These are phyloP conservation scores for Coleophoma crateriformis DNA, from an alignment of 2,329 filamentous ascomycete species.

Conservation along the genomic window DNA sequence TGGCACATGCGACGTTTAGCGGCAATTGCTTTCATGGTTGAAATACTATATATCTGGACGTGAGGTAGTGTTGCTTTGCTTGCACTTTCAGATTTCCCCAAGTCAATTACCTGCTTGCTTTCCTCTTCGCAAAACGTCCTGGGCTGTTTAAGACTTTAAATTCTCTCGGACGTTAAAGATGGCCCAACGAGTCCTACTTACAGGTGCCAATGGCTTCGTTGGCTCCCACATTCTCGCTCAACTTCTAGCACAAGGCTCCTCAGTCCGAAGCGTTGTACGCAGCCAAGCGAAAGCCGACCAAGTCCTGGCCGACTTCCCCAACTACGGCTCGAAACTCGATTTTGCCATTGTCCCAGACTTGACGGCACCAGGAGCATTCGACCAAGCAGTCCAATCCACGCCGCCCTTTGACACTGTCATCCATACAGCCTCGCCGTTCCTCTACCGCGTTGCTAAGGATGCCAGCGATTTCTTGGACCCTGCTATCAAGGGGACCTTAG, in stretches of 20 bases:
- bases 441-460: constrained; percentile 23
- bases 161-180: constrained; percentile 3
- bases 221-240: constrained; percentile 22
- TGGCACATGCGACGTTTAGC: too few relatives aligned
- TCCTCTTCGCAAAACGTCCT: too few relatives aligned
- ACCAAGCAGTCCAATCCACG: constrained; percentile 52
- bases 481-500: constrained; percentile 55
- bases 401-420: constrained; percentile 48
- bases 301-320: constrained; percentile 32
- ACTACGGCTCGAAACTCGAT: constrained; percentile 22
- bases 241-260: constrained; percentile 15
- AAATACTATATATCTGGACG: too few relatives aligned
- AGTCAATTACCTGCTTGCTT: too few relatives aligned
- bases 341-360: constrained; percentile 65
- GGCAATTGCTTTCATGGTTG: too few relatives aligned
- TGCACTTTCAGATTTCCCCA: too few relatives aligned
- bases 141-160: not conserved
- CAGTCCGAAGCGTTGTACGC: constrained; percentile 37
- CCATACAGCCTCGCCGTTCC: constrained; percentile 59
- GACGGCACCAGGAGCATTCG: constrained; percentile 63
- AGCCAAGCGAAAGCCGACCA: constrained; percentile 36
- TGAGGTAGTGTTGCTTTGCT: too few relatives aligned
- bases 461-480: constrained; percentile 41
- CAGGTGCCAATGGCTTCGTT: constrained; percentile 26
- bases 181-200: constrained; percentile 21